A percentile compares a stretch with the other conserved stretches of the same genome.
Evolutionary conservation across 2,329 filamentous ascomycete species (phyloP).

Genomic region (Alternaria atra): DNA sequence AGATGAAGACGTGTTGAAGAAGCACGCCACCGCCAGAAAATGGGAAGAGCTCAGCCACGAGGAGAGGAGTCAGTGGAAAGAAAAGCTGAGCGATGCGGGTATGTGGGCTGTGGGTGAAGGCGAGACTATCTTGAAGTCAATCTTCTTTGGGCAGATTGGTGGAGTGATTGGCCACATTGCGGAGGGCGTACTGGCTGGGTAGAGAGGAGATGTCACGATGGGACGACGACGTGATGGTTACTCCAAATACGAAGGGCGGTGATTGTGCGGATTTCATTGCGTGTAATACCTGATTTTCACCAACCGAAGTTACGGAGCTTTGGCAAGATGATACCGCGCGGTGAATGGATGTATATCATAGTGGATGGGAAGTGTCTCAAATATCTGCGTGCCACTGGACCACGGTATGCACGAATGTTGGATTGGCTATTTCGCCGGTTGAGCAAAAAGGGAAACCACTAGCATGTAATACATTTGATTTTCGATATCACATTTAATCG

Average conservation of each 20-base stretch:
- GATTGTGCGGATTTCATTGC: background rate
- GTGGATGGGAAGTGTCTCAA: slow-evolving; percentile 9
- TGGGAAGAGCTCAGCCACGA: slow-evolving; percentile 76
- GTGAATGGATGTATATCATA: slow-evolving; percentile 22
- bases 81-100: slow-evolving; percentile 72
- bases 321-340: slow-evolving; percentile 2
- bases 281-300: slow-evolving; percentile 6
- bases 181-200: slow-evolving; percentile 42
- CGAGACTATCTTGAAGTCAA: slow-evolving; percentile 77
- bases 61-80: slow-evolving; percentile 74
- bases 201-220: background rate
- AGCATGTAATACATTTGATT: background rate
- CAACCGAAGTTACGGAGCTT: background rate
- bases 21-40: slow-evolving; percentile 61
- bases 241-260: background rate
- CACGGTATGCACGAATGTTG: background rate
- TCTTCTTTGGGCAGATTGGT: slow-evolving; percentile 78
- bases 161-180: slow-evolving; percentile 60
- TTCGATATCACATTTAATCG: background rate
- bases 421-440: background rate
- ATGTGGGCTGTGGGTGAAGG: slow-evolving; percentile 83
- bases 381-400: slow-evolving; percentile 7
- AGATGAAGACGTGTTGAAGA: slow-evolving; percentile 44
- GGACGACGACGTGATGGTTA: background rate
- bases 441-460: background rate